Percentiles rank a stretch among this genome's conserved stretches.
phyloP scores from a whole-genome alignment of 2,329 filamentous ascomycete species.

The Ophiostoma ips region DNA sequence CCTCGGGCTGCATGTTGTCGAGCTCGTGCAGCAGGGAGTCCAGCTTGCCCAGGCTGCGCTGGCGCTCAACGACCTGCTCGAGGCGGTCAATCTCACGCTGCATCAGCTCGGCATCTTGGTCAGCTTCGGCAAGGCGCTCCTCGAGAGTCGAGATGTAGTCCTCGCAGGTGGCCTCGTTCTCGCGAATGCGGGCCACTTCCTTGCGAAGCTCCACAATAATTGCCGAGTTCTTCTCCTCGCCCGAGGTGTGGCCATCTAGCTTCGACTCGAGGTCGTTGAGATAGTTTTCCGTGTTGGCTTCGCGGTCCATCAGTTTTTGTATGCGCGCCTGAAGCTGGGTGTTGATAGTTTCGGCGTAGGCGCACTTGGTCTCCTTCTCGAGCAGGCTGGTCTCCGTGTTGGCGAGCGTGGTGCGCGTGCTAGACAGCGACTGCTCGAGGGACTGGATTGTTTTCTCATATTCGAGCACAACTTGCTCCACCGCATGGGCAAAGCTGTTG shows the following conservation, averaged over 20 bases:
- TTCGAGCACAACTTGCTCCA: slow-evolving; percentile 90
- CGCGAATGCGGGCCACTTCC: slow-evolving; percentile 73
- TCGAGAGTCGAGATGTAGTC: slow-evolving; percentile 97
- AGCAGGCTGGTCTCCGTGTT: slow-evolving; percentile 74
- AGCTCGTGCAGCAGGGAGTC: slow-evolving; percentile 86
- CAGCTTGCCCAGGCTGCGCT: slow-evolving; percentile 85
- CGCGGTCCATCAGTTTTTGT: slow-evolving; percentile 86
- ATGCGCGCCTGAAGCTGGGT: slow-evolving; percentile 75
- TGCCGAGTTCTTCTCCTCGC: slow-evolving; percentile 81
- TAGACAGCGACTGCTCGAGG: slow-evolving; percentile 81
- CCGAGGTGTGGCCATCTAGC: slow-evolving; percentile 77
- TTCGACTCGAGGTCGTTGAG: slow-evolving; percentile 83
- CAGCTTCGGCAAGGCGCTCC: slow-evolving; percentile 85
- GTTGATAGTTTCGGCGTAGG: slow-evolving; percentile 86
- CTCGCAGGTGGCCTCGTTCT: slow-evolving; percentile 81
- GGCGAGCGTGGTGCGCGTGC: slow-evolving; percentile 70
- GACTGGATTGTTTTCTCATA: slow-evolving; percentile 98
- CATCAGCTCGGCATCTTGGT: slow-evolving; percentile 94
- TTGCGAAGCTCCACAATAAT: slow-evolving; percentile 81
- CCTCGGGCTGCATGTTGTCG: slow-evolving; percentile 53
- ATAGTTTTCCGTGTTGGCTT: slow-evolving; percentile 83
- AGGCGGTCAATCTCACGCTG: slow-evolving; percentile 88
- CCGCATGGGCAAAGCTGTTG: slow-evolving; percentile 88
- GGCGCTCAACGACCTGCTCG: slow-evolving; percentile 88
- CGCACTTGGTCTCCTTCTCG: slow-evolving; percentile 87